Evolutionary conservation across 2,329 filamentous ascomycete genomes (phyloP).

Genomic region (Monilinia vaccinii-corymbosi): DNA sequence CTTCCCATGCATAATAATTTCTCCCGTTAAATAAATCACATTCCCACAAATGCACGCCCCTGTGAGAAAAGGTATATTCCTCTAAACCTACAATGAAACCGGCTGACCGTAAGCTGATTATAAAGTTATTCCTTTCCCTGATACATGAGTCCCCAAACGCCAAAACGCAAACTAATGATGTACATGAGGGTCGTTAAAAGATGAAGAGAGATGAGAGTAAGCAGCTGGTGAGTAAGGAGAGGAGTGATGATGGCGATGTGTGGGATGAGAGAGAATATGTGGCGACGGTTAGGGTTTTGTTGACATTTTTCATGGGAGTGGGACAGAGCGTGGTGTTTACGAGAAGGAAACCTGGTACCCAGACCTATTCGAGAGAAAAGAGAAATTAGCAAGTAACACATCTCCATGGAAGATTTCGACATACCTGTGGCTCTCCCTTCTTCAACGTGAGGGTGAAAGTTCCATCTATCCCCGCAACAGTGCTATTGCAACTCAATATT

Average conservation of each 20-base stretch:
- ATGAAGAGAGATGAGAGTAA: neutral
- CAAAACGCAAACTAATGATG: constrained; percentile 1
- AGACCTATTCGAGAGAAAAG: neutral
- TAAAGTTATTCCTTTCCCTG: neutral
- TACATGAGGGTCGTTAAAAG: neutral
- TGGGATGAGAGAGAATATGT: neutral
- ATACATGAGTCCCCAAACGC: neutral
- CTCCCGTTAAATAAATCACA: neutral
- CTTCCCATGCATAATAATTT: neutral
- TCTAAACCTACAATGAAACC: neutral
- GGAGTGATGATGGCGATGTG: neutral
- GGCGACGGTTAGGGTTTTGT: neutral
- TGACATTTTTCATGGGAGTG: constrained; percentile 7
- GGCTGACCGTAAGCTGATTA: neutral
- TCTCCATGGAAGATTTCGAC: neutral
- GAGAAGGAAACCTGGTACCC: constrained; percentile 1
- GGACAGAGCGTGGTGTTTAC: constrained; percentile 11
- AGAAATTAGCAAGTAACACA: neutral
- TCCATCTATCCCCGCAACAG: neutral
- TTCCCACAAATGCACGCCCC: neutral
- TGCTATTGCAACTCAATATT: constrained; percentile 4
- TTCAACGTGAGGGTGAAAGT: neutral
- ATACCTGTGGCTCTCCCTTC: constrained; percentile 6
- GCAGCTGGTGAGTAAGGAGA: neutral
- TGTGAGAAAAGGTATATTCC: neutral